Conservation (phyloP, 2,329 filamentous ascomycete species). For the Conoideocrella luteorostrata region DNA sequence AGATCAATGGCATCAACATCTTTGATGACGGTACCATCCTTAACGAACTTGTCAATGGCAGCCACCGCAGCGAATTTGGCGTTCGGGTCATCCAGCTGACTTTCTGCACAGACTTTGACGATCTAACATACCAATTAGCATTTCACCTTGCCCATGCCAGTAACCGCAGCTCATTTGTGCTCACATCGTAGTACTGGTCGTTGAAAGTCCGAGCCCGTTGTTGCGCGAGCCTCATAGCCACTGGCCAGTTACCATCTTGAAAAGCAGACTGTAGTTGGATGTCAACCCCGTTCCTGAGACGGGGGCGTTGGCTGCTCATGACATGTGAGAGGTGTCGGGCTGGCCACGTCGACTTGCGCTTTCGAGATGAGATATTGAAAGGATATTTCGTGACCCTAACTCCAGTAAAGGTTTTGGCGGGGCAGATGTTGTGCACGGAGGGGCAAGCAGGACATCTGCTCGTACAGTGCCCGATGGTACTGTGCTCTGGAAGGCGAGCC, state of each 20-base stretch:
- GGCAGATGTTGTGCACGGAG: neutral
- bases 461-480: neutral
- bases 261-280: constrained; percentile 51
- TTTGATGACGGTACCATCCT: constrained; percentile 38
- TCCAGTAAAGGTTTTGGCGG: neutral
- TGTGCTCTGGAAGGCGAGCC: no score
- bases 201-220: constrained; percentile 42
- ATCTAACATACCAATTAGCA: constrained; percentile 24
- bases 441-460: neutral
- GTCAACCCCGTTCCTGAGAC: constrained; percentile 44
- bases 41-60: constrained; percentile 39
- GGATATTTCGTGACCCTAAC: neutral
- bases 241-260: constrained; percentile 46
- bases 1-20: constrained; percentile 48
- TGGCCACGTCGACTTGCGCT: neutral
- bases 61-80: constrained; percentile 39
- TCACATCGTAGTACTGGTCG: constrained; percentile 51
- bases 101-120: constrained; percentile 44
- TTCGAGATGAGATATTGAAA: neutral
- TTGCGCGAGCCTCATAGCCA: constrained; percentile 45
- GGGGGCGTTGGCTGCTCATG: constrained; percentile 29
- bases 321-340: constrained; percentile 8
- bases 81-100: constrained; percentile 42
- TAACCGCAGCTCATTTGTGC: neutral
- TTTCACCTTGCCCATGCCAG: no score